A percentile compares a stretch with the other conserved stretches of the same genome.
Evolutionary conservation across 495 filamentous ascomycete species (phyloP).

Genomic region (Neurospora sp.): DNA sequence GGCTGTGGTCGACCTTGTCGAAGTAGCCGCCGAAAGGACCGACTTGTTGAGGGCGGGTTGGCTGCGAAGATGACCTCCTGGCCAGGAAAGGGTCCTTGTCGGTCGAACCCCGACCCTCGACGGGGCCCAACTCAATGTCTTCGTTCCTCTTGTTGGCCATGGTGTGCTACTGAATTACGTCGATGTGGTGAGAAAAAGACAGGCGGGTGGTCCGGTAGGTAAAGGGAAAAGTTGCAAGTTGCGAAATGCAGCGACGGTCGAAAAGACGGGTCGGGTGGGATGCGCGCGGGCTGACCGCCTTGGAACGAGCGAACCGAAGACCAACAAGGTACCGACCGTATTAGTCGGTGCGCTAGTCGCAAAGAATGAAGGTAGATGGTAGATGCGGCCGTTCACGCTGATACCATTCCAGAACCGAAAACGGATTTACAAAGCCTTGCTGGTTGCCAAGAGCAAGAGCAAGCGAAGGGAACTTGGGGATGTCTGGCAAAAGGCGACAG

Average conservation of each 20-base stretch:
- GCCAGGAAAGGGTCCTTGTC: constrained; percentile 50
- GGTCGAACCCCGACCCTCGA: constrained; percentile 28
- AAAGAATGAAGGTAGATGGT: neutral
- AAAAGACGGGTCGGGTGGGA: neutral
- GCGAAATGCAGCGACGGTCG: constrained; percentile 3
- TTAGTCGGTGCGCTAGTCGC: neutral
- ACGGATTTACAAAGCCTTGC: neutral
- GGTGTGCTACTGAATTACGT: constrained; percentile 6
- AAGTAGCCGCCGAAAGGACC: constrained; percentile 29
- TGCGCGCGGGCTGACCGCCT: constrained; percentile 2
- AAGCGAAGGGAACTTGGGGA: neutral
- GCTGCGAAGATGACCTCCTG: constrained; percentile 17
- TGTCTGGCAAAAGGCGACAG: neutral
- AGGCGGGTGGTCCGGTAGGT: neutral
- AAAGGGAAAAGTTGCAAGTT: constrained; percentile 1
- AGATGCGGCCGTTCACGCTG: constrained; percentile 1
- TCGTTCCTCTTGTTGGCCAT: constrained; percentile 77
- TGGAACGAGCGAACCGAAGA: constrained; percentile 5
- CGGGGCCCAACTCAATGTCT: constrained; percentile 61
- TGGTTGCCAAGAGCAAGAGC: neutral
- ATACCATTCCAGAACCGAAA: neutral
- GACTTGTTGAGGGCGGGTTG: constrained; percentile 37
- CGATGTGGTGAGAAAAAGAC: constrained; percentile 15
- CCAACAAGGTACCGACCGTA: neutral
- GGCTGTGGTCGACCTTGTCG: constrained; percentile 55